Base-by-base conservation (phyloP, 352 stramenopile species). In the Pythium brassicae region DNA sequence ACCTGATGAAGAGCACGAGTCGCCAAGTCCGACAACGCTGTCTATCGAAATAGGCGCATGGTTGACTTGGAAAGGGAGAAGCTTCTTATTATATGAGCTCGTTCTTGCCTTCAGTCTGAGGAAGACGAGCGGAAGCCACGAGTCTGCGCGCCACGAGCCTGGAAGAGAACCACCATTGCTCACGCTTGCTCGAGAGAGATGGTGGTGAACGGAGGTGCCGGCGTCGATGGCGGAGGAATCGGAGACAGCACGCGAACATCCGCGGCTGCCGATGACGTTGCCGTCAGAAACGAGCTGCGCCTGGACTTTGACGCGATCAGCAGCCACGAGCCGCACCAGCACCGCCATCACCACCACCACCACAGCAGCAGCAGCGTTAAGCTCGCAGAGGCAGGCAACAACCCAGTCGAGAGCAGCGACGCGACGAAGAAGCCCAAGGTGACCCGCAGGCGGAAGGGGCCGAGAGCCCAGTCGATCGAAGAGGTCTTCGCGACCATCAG, bases 401-500 rank as follows among this genome's bases (percentile, higher is more conserved):
- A n/a, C n/a, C n/a, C 23, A 29, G 12, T 25, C 34, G 25, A 15
- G 19, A 44, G 32, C 6, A 26, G 27, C 27, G 50, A 42, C 37
- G 27, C 14, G 23, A 49, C 53, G 19, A 86, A 81, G 66, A 85
- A 80, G 51, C 32, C 57, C 25, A 85, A 85, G 43, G n/a, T 19
- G 23, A 62, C 73, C 43, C 81, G 76, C 43, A 91, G 86, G 44
- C 79, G 75, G 47, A 84, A 78, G n/a, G 77, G 71, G 2, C 63
- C 70, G 1, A 59, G 78, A 42, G 74, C 82, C 4, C 77, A 89
- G 55, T 82, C 77, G 1, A 82, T 93, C 34, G 83, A 93, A 52
- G 80, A 93, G 44, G 63, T 91, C 5, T 93, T 93, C 52, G 78
- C 78, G 15, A 89, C 75, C 1, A 74, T 91, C 29, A 91, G 79